Conservation (phyloP, 2,329 filamentous ascomycete species). For the Xylaria sp. region DNA sequence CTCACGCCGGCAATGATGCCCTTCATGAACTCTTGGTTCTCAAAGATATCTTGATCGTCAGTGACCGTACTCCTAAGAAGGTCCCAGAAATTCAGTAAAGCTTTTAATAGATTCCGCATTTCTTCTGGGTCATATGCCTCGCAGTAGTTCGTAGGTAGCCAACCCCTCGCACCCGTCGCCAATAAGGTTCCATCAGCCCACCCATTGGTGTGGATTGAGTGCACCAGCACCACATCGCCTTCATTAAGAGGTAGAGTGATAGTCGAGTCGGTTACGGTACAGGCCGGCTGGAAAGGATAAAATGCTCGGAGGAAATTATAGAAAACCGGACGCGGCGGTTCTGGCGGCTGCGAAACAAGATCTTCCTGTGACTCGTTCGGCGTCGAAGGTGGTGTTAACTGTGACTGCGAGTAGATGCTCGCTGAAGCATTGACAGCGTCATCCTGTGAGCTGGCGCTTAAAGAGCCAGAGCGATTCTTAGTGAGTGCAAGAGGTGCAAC, state of each 20-base stretch:
- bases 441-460: conserved; percentile 45
- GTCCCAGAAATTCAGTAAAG: conserved; percentile 92
- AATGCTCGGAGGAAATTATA: conserved; percentile 96
- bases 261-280: conserved; percentile 81
- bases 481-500: conserved; percentile 68
- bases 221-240: conserved; percentile 91
- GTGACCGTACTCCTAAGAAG: conserved; percentile 80
- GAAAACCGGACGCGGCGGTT: conserved; percentile 72
- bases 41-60: conserved; percentile 80
- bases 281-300: conserved; percentile 87
- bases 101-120: conserved; percentile 85
- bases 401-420: conserved; percentile 61
- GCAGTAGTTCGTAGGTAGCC: conserved; percentile 98
- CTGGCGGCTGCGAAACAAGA: conserved; percentile 56
- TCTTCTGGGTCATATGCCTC: conserved; percentile 91
- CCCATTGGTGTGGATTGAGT: conserved; percentile 97
- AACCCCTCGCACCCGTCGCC: conserved; percentile 85
- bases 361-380: conserved; percentile 75
- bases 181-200: conserved; percentile 97
- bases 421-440: conserved; percentile 45
- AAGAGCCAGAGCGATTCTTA: conserved; percentile 53
- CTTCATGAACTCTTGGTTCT: conserved; percentile 93
- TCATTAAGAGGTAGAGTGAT: conserved; percentile 89
- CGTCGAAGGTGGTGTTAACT: conserved; percentile 82
- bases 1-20: conserved; percentile 93